Conservation (phyloP, 2,329 filamentous ascomycete genomes). For the Aureobasidium sp. region DNA sequence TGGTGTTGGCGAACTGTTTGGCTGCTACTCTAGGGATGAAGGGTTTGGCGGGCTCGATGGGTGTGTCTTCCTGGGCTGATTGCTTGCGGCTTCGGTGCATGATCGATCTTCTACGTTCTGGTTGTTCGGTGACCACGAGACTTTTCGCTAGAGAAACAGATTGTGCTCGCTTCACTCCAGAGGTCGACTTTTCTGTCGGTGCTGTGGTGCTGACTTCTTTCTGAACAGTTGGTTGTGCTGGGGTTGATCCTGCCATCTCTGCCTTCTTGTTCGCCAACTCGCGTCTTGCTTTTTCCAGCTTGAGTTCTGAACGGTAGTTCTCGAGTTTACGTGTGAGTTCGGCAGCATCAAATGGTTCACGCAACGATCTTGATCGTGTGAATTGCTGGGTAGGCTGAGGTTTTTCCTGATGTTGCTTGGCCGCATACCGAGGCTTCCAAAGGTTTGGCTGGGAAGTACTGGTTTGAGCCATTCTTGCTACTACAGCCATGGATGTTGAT, state of each 20-base stretch:
- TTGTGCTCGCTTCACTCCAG: background rate
- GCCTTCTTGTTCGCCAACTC: background rate
- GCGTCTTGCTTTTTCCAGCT: conserved; percentile 13
- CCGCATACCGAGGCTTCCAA: conserved; percentile 10
- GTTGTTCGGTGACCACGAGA: background rate
- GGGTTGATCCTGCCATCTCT: background rate
- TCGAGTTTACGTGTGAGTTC: conserved; percentile 14
- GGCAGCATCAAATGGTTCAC: conserved; percentile 13
- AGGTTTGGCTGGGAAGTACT: conserved; percentile 7
- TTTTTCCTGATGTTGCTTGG: conserved; percentile 5
- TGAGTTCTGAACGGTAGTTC: conserved; percentile 12
- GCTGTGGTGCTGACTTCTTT: background rate
- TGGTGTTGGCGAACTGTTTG: conserved; percentile 8
- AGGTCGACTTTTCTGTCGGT: background rate
- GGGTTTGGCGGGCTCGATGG: background rate
- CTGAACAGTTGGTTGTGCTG: background rate
- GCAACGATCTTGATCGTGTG: conserved; percentile 1
- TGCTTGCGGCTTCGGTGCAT: conserved; percentile 1
- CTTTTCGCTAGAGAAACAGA: background rate
- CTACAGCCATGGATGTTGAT: background rate
- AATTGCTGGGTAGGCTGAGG: conserved; percentile 5
- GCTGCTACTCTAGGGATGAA: conserved; percentile 9
- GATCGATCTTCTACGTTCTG: conserved; percentile 5
- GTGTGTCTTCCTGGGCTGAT: background rate
- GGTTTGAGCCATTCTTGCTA: conserved; percentile 7